Evolutionary conservation across 768 basidiomycete species (phyloP), one percentile per base, ranked within the genome.

Genomic region (Rhodotorula babjevae): DNA sequence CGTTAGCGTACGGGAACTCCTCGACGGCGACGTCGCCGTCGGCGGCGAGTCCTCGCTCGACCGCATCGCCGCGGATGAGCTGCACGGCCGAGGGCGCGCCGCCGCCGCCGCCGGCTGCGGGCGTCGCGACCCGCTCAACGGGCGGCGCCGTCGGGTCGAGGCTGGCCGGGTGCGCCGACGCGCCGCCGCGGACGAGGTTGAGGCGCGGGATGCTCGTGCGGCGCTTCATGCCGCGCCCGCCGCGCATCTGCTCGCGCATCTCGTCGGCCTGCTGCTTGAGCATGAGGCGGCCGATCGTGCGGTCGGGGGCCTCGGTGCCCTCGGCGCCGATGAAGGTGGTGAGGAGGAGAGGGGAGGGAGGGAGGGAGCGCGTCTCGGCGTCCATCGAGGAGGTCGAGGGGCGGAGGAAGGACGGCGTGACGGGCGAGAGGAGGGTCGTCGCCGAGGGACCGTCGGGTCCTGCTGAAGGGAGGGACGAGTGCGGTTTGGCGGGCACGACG

Each of bases 1-100:
- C 93, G 77, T 89, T 85, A 9, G 84, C 79, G 80, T 96, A 96
- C 12, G 93, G 90, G 31, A 73, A 79, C 62, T 78, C 77, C 63
- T 79, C 78, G 9, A 62, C 69, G 2, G 61, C 69, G 18, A 42
- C 73, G 18, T 49, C 60, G 15, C 33, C 65, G 10, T 15, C 16
- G n/a, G 15, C 53, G 44, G 31, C 42, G 3, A 19, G 19, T 3
- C 29, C 60, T 3, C 52, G 49, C 53, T 69, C 67, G 58, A 46
- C 40, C 55, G 60, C 29, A 47, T 68, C 67, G 29, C 60, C 55
- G 42, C 72, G 55, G 18, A 71, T 50, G 50, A 72, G 62, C 69
- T 69, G 63, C 27, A 76, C 72, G 0, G 64, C 72, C 58, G 72
- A 72, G 1, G n/a, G 11, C 8, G 55, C 55, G 27, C 52, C 57